phyloP scores from a whole-genome alignment of 169 alveolate genomes.

The Cryptosporidium baileyi region DNA sequence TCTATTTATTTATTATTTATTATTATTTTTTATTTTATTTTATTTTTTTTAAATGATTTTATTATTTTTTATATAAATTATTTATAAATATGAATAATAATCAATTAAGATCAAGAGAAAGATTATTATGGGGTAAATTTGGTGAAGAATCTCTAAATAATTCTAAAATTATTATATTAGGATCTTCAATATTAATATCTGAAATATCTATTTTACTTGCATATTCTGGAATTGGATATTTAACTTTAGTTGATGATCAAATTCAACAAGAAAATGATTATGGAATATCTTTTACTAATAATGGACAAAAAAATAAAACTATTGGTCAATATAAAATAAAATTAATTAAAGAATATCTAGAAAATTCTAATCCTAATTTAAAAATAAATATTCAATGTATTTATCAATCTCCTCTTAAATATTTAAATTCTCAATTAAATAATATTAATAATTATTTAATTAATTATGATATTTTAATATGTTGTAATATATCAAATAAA shows the following conservation, averaged over 20 bases:
- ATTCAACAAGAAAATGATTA: neutral
- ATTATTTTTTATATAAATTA: neutral
- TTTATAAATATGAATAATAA: neutral
- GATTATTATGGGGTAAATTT: slow-evolving; percentile 23
- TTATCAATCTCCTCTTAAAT: slow-evolving; percentile 21
- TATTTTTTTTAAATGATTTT: neutral
- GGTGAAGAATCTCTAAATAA: slow-evolving; percentile 2
- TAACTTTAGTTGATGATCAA: slow-evolving; percentile 16
- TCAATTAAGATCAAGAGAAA: slow-evolving; percentile 21
- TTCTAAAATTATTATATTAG: slow-evolving; percentile 17
- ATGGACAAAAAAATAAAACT: neutral
- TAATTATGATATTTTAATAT: neutral
- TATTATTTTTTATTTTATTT: neutral
- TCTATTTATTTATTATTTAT: neutral
- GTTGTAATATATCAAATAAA: slow-evolving; percentile 4
- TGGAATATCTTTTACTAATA: neutral
- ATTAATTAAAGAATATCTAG: neutral
- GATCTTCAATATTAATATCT: slow-evolving; percentile 14
- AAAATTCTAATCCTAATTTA: neutral
- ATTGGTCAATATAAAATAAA: neutral
- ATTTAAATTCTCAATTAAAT: neutral
- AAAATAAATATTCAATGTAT: neutral
- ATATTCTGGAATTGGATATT: neutral
- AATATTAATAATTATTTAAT: neutral
- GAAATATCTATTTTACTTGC: slow-evolving; percentile 16